phyloP scores from a whole-genome alignment of 2,329 filamentous ascomycete genomes.

The Fusarium burgessii region DNA sequence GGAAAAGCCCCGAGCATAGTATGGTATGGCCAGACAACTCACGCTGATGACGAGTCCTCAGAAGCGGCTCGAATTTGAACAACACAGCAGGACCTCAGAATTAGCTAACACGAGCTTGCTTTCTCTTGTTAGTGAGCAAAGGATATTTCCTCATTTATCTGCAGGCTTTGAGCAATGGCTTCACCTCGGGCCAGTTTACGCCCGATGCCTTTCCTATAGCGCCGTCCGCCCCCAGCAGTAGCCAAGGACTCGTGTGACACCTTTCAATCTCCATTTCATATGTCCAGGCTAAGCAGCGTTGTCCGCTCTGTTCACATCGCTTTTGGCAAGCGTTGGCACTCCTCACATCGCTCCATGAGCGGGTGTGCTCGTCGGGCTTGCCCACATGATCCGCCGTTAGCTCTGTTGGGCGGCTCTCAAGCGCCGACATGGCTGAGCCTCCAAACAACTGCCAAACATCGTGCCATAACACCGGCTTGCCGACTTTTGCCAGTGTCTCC shows the following conservation, averaged over 20 bases:
- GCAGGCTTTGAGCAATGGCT: slow-evolving; percentile 45
- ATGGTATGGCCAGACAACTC: slow-evolving; percentile 13
- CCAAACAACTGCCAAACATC: slow-evolving; percentile 64
- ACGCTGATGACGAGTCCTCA: slow-evolving; percentile 19
- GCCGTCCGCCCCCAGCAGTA: slow-evolving; percentile 56
- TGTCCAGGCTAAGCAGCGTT: slow-evolving; percentile 64
- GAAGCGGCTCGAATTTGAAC: slow-evolving; percentile 14
- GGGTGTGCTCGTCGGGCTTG: slow-evolving; percentile 58
- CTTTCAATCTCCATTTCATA: slow-evolving; percentile 56
- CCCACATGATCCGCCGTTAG: slow-evolving; percentile 63
- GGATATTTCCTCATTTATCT: slow-evolving; percentile 25
- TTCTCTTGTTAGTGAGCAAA: not conserved
- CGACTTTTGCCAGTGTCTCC: slow-evolving; percentile 53
- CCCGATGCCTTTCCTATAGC: slow-evolving; percentile 48
- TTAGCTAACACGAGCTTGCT: slow-evolving; percentile 4
- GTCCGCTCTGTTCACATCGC: slow-evolving; percentile 55
- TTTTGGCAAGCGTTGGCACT: slow-evolving; percentile 58
- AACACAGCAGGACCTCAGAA: slow-evolving; percentile 9
- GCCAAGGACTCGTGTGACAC: slow-evolving; percentile 63
- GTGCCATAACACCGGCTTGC: slow-evolving; percentile 61
- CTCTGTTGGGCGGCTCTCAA: slow-evolving; percentile 53
- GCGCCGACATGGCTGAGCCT: slow-evolving; percentile 53
- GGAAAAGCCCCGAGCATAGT: slow-evolving; percentile 21
- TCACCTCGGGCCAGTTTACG: slow-evolving; percentile 49
- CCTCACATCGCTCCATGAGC: slow-evolving; percentile 52